phyloP scores from a whole-genome alignment of 345 rosid species.

The Lumnitzera racemosa region DNA sequence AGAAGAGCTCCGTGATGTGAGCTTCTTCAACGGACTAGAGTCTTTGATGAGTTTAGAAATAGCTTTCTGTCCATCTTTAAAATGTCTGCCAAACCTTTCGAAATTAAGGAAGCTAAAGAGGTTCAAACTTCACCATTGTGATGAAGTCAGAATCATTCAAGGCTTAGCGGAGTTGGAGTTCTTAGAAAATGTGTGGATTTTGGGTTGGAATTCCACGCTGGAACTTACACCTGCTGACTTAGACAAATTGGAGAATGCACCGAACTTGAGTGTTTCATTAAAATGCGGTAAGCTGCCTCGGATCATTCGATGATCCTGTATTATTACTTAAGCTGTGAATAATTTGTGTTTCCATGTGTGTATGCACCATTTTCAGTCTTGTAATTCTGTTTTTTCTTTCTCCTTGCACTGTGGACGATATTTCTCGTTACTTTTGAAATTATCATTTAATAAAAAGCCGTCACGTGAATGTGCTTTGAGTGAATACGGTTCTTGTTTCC shows the following conservation, averaged over 20 bases:
- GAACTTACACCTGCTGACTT: neutral
- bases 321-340: no score
- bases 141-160: neutral
- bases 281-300: neutral
- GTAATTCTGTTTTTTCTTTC: no score
- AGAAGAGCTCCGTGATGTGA: no score
- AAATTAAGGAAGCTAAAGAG: neutral
- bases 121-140: neutral
- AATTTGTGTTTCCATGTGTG: no score
- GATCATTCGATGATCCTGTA: no score
- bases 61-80: neutral
- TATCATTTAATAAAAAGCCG: no score
- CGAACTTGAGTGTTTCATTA: neutral
- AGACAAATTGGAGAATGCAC: neutral
- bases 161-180: neutral
- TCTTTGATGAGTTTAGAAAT: neutral
- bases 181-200: neutral
- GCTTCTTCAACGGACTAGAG: constrained; percentile 5
- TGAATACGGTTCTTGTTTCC: no score
- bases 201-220: neutral
- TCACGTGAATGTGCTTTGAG: no score
- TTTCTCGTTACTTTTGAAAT: no score
- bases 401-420: no score
- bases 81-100: constrained; percentile 2
- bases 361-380: no score